phyloP scores from a whole-genome alignment of 2,329 filamentous ascomycete genomes.

The Verticillium isaacii region DNA sequence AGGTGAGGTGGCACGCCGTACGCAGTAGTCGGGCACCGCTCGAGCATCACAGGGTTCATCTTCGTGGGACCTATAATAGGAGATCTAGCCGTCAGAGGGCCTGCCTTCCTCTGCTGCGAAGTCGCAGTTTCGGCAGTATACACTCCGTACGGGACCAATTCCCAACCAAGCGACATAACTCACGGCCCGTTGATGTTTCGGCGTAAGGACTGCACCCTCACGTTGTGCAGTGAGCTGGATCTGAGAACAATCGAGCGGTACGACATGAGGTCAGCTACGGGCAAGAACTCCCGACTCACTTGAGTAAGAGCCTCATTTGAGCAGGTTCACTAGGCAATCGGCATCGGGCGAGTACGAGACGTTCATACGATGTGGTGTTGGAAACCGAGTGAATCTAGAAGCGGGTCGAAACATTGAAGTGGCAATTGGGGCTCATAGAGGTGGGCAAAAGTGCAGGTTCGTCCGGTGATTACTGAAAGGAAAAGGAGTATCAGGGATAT shows the following conservation, averaged over 20 bases:
- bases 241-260: background rate
- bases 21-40: background rate
- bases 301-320: conserved; percentile 2
- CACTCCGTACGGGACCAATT: background rate
- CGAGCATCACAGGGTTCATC: background rate
- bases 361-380: background rate
- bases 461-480: no score
- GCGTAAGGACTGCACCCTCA: background rate
- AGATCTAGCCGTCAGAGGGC: background rate
- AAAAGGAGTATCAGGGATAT: background rate
- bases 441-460: background rate
- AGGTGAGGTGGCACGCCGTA: background rate
- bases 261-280: background rate
- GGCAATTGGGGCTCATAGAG: background rate
- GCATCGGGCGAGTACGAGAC: background rate
- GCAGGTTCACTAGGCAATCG: background rate
- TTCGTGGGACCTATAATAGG: background rate
- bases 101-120: background rate
- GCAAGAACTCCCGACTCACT: background rate
- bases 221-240: background rate
- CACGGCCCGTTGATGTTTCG: background rate
- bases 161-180: background rate
- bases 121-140: background rate
- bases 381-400: background rate
- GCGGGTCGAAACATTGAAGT: background rate